Percentiles rank a stretch among this genome's conserved stretches.
These are phyloP conservation scores for Berberis thunbergii DNA, from an alignment of 164 flowering plant genomes.

Conservation along the genomic window DNA sequence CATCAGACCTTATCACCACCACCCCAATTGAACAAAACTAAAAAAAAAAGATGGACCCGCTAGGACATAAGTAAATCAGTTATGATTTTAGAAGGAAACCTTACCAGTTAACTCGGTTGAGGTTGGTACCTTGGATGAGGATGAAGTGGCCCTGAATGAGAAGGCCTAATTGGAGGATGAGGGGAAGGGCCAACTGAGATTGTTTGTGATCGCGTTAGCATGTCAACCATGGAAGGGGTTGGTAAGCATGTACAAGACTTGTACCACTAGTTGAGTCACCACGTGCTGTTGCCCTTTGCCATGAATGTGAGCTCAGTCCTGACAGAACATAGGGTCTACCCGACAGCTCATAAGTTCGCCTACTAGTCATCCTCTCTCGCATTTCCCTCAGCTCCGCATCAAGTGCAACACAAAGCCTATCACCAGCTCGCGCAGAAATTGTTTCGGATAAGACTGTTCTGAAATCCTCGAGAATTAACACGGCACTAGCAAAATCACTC, in stretches of 20 bases:
- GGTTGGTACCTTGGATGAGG: conserved; percentile 39
- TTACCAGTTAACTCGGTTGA: no score
- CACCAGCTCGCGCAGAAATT: conserved; percentile 50
- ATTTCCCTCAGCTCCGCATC: conserved; percentile 78
- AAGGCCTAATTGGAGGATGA: conserved; percentile 28
- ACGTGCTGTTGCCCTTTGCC: conserved; percentile 94
- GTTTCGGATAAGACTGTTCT: conserved; percentile 40
- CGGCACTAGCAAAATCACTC: conserved; percentile 65
- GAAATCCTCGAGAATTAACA: conserved; percentile 48
- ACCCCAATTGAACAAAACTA: conserved; percentile 12
- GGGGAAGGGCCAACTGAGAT: conserved; percentile 32
- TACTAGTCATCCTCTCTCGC: conserved; percentile 85
- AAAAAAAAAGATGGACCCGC: background rate
- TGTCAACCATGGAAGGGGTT: conserved; percentile 87
- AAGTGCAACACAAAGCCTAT: conserved; percentile 48
- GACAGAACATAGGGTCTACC: conserved; percentile 92
- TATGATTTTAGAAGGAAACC: no score
- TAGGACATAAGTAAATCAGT: background rate
- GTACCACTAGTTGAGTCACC: conserved; percentile 68
- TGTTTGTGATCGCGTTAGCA: conserved; percentile 81
- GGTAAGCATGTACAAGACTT: conserved; percentile 61
- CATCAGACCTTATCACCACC: conserved; percentile 8
- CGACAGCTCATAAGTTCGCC: conserved; percentile 60
- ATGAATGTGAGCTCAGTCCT: conserved; percentile 94
- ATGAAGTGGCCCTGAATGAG: conserved; percentile 34